These are phyloP conservation scores for Glycine latifolia DNA, from an alignment of 306 rosid species.

Conservation along the genomic window DNA sequence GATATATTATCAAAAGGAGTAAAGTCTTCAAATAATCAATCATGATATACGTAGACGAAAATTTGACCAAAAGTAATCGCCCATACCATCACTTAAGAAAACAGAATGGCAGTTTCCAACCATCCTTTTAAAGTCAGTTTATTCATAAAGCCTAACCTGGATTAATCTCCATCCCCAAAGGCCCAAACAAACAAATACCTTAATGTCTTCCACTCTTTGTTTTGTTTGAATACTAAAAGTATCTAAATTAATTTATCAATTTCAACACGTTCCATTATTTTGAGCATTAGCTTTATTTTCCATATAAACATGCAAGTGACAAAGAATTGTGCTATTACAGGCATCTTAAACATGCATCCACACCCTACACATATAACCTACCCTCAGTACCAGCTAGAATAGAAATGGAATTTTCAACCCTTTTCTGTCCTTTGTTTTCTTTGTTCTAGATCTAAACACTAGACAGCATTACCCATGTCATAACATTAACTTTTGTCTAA, in stretches of 20 bases:
- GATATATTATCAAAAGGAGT: background rate
- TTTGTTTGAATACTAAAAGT: background rate
- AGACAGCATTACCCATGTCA: too few relatives aligned
- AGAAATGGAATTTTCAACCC: conserved; percentile 25
- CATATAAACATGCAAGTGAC: background rate
- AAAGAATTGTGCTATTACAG: background rate
- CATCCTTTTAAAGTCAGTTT: conserved; percentile 23
- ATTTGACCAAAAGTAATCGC: background rate
- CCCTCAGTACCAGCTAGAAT: background rate
- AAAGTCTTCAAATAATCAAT: background rate
- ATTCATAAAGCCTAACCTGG: background rate
- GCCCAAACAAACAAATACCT: background rate
- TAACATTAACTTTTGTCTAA: conserved; percentile 23
- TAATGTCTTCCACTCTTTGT: background rate
- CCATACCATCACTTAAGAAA: background rate
- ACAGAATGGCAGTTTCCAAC: conserved; percentile 21
- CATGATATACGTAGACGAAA: background rate
- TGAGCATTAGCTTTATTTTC: background rate
- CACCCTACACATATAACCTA: background rate
- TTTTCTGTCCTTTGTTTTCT: background rate
- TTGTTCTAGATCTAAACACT: background rate
- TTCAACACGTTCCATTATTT: too few relatives aligned
- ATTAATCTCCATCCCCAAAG: background rate
- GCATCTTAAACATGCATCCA: background rate
- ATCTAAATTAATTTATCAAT: too few relatives aligned